A percentile compares a stretch with the other conserved stretches of the same genome.
These are phyloP conservation scores for Xylaria sp. DNA, from an alignment of 2,329 filamentous ascomycete genomes.

Conservation along the genomic window DNA sequence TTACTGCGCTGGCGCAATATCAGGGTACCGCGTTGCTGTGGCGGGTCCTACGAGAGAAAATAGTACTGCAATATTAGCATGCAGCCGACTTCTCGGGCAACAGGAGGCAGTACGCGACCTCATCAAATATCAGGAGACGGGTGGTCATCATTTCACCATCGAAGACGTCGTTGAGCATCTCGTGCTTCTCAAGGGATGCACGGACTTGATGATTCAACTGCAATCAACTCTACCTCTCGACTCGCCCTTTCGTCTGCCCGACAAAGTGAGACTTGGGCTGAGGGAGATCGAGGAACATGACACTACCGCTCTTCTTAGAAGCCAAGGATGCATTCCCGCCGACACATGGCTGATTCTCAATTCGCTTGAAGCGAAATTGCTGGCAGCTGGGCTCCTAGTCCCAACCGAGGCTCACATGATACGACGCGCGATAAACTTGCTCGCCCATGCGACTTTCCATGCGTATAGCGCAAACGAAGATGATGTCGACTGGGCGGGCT, in stretches of 20 bases:
- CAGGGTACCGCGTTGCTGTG: constrained; percentile 19
- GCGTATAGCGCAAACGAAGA: constrained; percentile 12
- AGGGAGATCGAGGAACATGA: constrained; percentile 11
- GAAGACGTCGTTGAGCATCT: constrained; percentile 20
- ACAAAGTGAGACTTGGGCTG: constrained; percentile 1
- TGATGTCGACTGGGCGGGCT: constrained; percentile 6
- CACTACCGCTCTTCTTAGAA: background rate
- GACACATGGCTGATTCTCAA: constrained; percentile 7
- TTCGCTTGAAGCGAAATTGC: constrained; percentile 9
- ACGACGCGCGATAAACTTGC: constrained; percentile 7
- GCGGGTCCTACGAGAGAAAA: constrained; percentile 11
- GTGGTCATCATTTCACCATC: constrained; percentile 13
- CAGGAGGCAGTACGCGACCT: constrained; percentile 15
- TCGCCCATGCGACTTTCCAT: constrained; percentile 1
- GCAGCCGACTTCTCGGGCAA: constrained; percentile 20
- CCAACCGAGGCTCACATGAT: constrained; percentile 10
- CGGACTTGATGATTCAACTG: constrained; percentile 16
- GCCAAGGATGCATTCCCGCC: constrained; percentile 3
- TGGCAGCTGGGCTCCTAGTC: constrained; percentile 4
- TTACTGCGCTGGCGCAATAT: constrained; percentile 23
- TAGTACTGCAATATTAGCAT: constrained; percentile 20
- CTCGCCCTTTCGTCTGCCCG: constrained; percentile 19
- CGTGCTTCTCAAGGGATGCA: constrained; percentile 21
- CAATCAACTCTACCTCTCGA: constrained; percentile 12
- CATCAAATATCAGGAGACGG: constrained; percentile 4